These are phyloP conservation scores for Neopestalotiopsis sp. DNA, from an alignment of 2,329 filamentous ascomycete genomes.

Conservation along the genomic window DNA sequence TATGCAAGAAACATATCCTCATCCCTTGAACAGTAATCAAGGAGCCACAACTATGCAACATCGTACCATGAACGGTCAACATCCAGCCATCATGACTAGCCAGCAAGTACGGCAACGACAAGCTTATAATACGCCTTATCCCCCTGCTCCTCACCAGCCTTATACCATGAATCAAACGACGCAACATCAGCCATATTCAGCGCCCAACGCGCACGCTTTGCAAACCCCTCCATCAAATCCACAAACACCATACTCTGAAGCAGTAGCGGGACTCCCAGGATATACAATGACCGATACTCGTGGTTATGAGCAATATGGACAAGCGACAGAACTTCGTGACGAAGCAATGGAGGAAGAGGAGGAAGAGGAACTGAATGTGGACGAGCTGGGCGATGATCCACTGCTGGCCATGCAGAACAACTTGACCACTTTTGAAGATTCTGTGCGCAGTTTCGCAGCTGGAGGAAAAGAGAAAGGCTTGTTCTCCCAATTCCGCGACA, in stretches of 20 bases:
- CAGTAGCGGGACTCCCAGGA: neutral
- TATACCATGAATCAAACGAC: neutral
- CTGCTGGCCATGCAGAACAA: slow-evolving; percentile 20
- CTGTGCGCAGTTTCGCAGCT: slow-evolving; percentile 19
- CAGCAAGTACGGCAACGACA: neutral
- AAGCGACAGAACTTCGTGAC: neutral
- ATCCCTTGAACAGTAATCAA: neutral
- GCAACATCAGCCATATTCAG: neutral
- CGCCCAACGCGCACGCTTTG: neutral
- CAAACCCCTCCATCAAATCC: neutral
- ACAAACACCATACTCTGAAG: neutral
- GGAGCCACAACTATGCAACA: neutral
- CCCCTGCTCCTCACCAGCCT: neutral
- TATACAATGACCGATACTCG: neutral
- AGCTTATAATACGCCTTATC: neutral
- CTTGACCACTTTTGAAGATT: slow-evolving; percentile 20
- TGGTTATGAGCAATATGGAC: neutral
- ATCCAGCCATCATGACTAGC: neutral
- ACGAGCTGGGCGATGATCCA: slow-evolving; percentile 14
- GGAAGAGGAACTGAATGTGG: neutral
- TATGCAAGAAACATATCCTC: neutral
- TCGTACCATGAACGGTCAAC: neutral
- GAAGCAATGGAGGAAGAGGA: neutral
- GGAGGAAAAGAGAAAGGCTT: slow-evolving; percentile 12
- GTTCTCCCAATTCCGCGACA: slow-evolving; percentile 9